phyloP scores from a whole-genome alignment of 305 asterid species.

The Plantago coronopus region DNA sequence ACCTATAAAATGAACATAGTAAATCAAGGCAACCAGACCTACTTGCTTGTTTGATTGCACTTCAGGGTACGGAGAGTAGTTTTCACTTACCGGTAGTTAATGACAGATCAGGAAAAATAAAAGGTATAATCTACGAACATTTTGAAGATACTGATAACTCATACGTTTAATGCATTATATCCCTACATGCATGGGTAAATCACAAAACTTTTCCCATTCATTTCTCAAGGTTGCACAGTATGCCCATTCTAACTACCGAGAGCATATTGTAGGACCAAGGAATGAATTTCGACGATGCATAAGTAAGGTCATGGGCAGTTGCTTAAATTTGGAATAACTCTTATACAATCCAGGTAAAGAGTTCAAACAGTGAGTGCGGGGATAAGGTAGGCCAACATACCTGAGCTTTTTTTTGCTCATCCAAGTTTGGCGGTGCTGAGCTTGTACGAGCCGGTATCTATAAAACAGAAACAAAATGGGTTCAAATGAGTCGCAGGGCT shows the following conservation, averaged over 20 bases:
- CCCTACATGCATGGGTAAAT: background rate
- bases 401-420: conserved; percentile 85
- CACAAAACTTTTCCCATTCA: no score
- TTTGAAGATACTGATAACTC: background rate
- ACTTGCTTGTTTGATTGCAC: background rate
- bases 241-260: background rate
- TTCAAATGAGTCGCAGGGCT: conserved; percentile 12
- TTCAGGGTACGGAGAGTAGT: background rate
- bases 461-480: conserved; percentile 15
- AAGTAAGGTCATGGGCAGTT: no score
- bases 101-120: background rate
- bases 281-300: background rate
- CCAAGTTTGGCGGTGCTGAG: conserved; percentile 96
- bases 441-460: conserved; percentile 89
- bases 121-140: background rate
- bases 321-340: no score
- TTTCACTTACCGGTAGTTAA: conserved; percentile 1
- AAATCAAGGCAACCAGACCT: conserved; percentile 16
- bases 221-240: background rate
- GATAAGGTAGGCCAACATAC: conserved; percentile 38
- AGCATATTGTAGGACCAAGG: background rate
- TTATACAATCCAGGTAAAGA: background rate
- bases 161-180: background rate
- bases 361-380: conserved; percentile 10
- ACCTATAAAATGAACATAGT: conserved; percentile 5